phyloP scores from a whole-genome alignment of 768 basidiomycete genomes.

The Chiua virens region DNA sequence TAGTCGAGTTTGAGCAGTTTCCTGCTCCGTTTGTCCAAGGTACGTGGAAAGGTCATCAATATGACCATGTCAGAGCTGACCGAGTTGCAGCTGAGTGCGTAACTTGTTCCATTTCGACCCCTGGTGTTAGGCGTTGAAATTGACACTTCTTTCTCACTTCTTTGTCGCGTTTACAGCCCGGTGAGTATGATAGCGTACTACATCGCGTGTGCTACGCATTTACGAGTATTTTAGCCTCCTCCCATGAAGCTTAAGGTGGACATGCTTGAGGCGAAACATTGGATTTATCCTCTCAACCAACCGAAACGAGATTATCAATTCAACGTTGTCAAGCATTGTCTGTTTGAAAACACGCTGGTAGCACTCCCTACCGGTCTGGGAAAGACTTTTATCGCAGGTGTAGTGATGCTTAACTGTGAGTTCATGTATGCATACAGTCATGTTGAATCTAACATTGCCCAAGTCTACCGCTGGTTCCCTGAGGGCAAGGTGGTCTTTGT shows the following conservation, averaged over 20 bases:
- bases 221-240: slow-evolving; percentile 46
- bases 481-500: slow-evolving; percentile 91
- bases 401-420: slow-evolving; percentile 93
- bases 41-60: slow-evolving; percentile 38
- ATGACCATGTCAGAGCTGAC: slow-evolving; percentile 9
- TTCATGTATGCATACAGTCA: neutral
- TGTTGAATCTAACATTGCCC: slow-evolving; percentile 1
- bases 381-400: slow-evolving; percentile 97
- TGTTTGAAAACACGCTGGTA: slow-evolving; percentile 93
- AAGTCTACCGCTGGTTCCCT: slow-evolving; percentile 92
- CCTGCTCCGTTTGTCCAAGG: slow-evolving; percentile 75
- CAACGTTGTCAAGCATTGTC: slow-evolving; percentile 82
- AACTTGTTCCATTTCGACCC: neutral
- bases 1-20: slow-evolving; percentile 76
- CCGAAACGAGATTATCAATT: slow-evolving; percentile 92
- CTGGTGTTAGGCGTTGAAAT: neutral
- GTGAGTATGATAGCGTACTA: slow-evolving; percentile 17
- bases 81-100: slow-evolving; percentile 53
- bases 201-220: neutral
- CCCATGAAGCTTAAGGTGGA: slow-evolving; percentile 80
- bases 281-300: slow-evolving; percentile 89
- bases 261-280: slow-evolving; percentile 75
- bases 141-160: slow-evolving; percentile 4
- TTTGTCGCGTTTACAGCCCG: slow-evolving; percentile 22
- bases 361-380: slow-evolving; percentile 95